Percentiles rank a stretch among this genome's conserved stretches.
Evolutionary conservation across 805 yeast genomes (phyloP).

Genomic region (Metschnikowia amazonensis): DNA sequence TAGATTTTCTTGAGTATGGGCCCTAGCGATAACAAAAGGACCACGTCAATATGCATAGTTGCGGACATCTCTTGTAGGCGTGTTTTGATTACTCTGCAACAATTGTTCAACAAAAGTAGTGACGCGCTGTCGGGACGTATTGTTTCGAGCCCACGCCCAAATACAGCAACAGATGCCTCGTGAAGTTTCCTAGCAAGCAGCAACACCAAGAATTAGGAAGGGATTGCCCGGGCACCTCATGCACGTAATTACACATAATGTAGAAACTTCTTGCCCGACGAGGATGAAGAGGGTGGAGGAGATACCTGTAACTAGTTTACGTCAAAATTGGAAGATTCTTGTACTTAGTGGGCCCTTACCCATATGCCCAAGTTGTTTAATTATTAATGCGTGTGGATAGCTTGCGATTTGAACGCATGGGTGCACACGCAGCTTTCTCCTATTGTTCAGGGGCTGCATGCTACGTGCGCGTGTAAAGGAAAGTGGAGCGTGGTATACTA

Average conservation of each 20-base stretch:
- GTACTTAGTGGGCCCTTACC: not conserved
- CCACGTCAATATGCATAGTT: not conserved
- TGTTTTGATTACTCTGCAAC: not conserved
- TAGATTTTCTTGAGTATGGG: not conserved
- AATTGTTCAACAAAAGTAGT: not conserved
- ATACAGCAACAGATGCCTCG: not conserved
- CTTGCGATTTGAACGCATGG: too few species aligned
- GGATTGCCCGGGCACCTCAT: not conserved
- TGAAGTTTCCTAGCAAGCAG: not conserved
- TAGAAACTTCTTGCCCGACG: not conserved
- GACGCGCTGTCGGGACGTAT: not conserved
- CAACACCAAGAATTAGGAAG: not conserved
- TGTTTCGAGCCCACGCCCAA: not conserved
- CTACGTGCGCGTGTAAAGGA: not conserved
- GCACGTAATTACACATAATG: not conserved
- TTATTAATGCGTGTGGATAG: too few species aligned
- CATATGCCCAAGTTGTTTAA: not conserved
- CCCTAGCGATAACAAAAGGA: not conserved
- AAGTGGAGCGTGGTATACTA: conserved; percentile 1
- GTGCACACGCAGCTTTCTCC: not conserved
- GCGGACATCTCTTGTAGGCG: not conserved
- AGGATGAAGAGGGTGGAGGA: too few species aligned
- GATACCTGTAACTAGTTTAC: too few species aligned
- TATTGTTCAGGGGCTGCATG: conserved; percentile 1
- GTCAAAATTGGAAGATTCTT: not conserved